Base-by-base conservation (phyloP, 2,329 filamentous ascomycete genomes). In the Tothia fuscella region DNA sequence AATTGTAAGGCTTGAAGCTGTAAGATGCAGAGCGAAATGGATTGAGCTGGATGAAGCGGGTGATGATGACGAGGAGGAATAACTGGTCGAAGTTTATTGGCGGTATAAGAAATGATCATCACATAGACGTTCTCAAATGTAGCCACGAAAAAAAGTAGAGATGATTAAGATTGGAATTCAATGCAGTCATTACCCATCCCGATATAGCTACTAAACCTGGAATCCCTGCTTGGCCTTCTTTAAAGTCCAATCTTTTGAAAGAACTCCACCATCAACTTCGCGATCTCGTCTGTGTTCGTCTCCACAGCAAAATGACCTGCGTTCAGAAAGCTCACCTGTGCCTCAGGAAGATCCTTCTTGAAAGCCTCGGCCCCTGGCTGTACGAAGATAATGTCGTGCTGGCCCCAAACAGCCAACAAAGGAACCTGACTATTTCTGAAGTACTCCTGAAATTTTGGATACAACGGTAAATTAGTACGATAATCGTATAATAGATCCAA, bases 11-110 rank as follows among this genome's bases (percentile, higher is more conserved):
- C 70, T 72, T 47, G 73, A 74, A 45, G 77, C 76, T 12, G 76
- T 80, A 20, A 70, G 68, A 59, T 77, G 75, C 47, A 59, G 74
- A 39, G 68, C 63, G n/a, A 71, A 65, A 42, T 80, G 76, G 76
- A 54, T 78, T 41, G 65, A 67, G 12, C 61, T 78, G 32, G 74
- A 75, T 51, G 74, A 78, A 53, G 63, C 54, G 12, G 62, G 68
- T 19, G 71, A 72, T 17, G 74, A 77, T 32, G 71, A 76, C 16
- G 58, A 59, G 31, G 42, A 47, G n/a, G n/a, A n/a, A n/a, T n/a
- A n/a, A n/a, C n/a, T n/a, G n/a, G n/a, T n/a, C n/a, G n/a, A n/a
- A n/a, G 33, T 26, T 9, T 12, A 9, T 38, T 13, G 26, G 26
- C n/a, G n/a, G n/a, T n/a, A n/a, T n/a, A n/a, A n/a, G n/a, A n/a